Conservation (phyloP, 176 grass and related monocot genomes). For the Bonia amplexicaulis region DNA sequence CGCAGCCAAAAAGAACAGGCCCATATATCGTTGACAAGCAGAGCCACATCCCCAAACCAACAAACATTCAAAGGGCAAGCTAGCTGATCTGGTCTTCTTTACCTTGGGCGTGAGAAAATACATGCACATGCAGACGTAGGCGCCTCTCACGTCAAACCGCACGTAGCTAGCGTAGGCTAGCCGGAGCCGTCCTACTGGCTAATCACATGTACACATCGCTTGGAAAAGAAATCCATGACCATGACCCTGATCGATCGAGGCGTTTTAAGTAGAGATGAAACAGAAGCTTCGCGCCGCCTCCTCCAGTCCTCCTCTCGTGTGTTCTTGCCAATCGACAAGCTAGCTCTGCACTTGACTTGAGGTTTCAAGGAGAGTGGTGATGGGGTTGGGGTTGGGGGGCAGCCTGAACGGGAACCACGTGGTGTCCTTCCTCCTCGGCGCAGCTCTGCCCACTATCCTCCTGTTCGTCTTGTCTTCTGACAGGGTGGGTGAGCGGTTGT, state of each 20-base stretch:
- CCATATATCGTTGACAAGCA: neutral
- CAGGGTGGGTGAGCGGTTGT: constrained; percentile 6
- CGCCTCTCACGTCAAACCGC: neutral
- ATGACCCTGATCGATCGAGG: neutral
- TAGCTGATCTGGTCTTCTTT: neutral
- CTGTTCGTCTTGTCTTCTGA: constrained; percentile 37
- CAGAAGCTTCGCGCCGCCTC: neutral
- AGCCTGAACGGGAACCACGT: neutral
- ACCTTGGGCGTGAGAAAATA: neutral
- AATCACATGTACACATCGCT: neutral
- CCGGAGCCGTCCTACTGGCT: too few species aligned
- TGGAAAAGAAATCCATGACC: neutral
- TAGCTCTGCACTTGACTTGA: neutral
- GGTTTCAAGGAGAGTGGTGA: neutral
- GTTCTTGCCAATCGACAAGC: neutral
- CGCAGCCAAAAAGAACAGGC: too few species aligned
- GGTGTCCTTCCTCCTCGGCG: constrained; percentile 43
- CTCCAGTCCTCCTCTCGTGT: neutral
- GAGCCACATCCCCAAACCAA: neutral
- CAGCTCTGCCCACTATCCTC: constrained; percentile 19
- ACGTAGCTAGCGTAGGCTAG: neutral
- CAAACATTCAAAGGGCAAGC: neutral
- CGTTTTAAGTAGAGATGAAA: neutral
- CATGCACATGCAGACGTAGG: neutral
- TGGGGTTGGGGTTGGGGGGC: neutral